Evolutionary conservation across 208 protist species (phyloP).

Genomic region (Wallacemonas sp.): DNA sequence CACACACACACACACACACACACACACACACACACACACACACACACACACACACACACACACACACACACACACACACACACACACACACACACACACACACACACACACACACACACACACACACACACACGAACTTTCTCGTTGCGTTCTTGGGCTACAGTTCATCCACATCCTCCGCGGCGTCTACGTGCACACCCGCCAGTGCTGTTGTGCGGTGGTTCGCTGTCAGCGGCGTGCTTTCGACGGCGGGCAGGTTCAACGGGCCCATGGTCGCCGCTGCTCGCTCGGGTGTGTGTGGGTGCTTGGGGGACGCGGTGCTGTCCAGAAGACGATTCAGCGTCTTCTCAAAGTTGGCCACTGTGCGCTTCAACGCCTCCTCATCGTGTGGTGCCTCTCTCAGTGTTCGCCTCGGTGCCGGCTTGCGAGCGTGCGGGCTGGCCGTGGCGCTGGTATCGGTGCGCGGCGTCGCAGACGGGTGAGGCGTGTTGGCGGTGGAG

Average conservation of each 20-base stretch:
- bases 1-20: too few species aligned
- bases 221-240: background rate
- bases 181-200: background rate
- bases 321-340: conserved; percentile 17
- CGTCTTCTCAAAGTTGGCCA: conserved; percentile 20
- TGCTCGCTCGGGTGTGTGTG: background rate
- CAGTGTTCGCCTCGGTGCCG: background rate
- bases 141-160: too few species aligned
- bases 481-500: conserved; percentile 7
- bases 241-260: background rate
- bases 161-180: background rate
- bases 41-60: too few species aligned
- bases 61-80: too few species aligned
- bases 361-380: conserved; percentile 7
- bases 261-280: background rate
- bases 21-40: too few species aligned
- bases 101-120: too few species aligned
- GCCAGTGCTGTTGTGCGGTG: background rate
- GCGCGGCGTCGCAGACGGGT: background rate
- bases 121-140: too few species aligned
- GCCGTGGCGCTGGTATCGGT: background rate
- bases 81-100: too few species aligned
- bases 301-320: background rate
- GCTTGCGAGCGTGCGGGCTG: background rate
- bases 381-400: conserved; percentile 5